Base-by-base conservation (phyloP, 768 basidiomycete genomes). In the Galerina sulciceps region DNA sequence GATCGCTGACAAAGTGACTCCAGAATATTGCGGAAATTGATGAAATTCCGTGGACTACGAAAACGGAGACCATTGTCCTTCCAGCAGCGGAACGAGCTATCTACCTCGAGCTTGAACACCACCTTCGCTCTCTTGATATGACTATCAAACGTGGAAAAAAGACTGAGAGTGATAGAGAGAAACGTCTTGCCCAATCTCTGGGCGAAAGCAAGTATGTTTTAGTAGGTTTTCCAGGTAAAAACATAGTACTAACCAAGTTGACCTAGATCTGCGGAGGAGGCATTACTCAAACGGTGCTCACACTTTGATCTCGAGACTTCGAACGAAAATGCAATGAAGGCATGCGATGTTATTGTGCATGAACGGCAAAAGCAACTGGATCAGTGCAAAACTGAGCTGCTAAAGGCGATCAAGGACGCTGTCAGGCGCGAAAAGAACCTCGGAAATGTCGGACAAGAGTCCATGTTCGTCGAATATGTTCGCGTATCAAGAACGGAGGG, bases 21-120 rank as follows among this genome's bases (percentile, higher is more conserved):
- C 47, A 97, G 90, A 97, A 97, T 67, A 87, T 96, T 50, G 94
- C 96, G 9, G 96, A 98, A 75, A 98, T 97, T 55, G 94, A 95
- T 59, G 96, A 98, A 74, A 98, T 98, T 56, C 90, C 91, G 1
- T 93, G 87, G 75, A 81, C 81, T 0, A 82, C 81, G 58, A 78
- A 89, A 55, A 74, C 87, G 26, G 80, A 87, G 63, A 76, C 79
- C 23, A 85, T 96, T 22, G 74, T 83, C 42, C 86, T 96, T 9
- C 95, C 96, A 11, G 94, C 95, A 6, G 93, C 96, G 0, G 96
- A 97, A 72, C 90, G 91, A 8, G 93, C 94, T 0, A 94, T 98
- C 61, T 97, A 98, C 71, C 81, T 96, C 34, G 96, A 98, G 68
- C 83, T 98, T 9, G 94, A 96, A 63, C 96, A 98, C 63, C 91